Conservation (phyloP, 441 rosid genomes). For the Erodium texanum region DNA sequence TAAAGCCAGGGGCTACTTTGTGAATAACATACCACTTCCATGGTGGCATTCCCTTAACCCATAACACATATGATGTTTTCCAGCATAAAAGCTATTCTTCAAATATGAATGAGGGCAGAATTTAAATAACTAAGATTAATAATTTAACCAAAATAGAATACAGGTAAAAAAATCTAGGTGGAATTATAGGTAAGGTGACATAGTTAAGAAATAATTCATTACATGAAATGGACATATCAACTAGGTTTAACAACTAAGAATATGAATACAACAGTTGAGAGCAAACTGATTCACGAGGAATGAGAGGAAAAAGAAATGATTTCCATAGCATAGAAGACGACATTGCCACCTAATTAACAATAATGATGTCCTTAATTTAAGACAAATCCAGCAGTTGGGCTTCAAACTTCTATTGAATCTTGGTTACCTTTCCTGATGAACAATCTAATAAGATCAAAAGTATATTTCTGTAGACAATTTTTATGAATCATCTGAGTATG, state of each 20-base stretch:
- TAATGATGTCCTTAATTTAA: neutral
- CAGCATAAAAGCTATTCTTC: neutral
- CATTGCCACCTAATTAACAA: neutral
- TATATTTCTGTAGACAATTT: neutral
- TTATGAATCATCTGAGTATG: conserved; percentile 6
- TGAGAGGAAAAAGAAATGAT: neutral
- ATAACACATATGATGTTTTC: neutral
- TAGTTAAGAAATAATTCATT: neutral
- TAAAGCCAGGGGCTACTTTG: neutral
- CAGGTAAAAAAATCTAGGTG: too few species aligned
- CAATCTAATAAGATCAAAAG: conserved; percentile 8
- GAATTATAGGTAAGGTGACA: neutral
- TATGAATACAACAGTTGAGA: neutral
- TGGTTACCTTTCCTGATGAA: neutral
- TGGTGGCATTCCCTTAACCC: neutral
- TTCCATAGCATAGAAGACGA: neutral
- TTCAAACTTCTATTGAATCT: neutral
- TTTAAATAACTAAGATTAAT: neutral
- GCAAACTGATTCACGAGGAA: neutral
- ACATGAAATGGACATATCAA: neutral
- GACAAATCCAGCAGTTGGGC: too few species aligned
- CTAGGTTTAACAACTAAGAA: neutral
- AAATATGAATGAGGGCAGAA: neutral
- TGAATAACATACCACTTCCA: neutral
- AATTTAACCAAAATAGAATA: neutral